These are phyloP conservation scores for Nitzschia inconspicua DNA, from an alignment of 108 stramenopile species.

Conservation along the genomic window DNA sequence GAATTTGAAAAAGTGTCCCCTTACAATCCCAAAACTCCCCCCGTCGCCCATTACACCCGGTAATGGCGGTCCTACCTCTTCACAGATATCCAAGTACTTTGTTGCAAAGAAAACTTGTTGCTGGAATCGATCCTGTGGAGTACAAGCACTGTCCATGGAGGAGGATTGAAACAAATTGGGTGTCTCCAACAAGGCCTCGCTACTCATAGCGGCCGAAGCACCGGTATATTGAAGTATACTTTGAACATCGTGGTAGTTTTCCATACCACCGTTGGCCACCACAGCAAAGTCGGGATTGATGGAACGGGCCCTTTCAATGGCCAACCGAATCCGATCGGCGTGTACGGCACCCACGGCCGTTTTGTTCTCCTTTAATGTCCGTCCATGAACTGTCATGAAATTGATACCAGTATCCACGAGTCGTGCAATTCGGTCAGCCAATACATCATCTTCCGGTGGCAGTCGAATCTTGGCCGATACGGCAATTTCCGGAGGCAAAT, in stretches of 20 bases:
- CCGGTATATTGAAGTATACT: conserved; percentile 64
- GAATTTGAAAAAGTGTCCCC: conserved; percentile 92
- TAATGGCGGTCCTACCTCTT: conserved; percentile 57
- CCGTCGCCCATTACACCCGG: conserved; percentile 73
- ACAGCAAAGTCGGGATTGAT: conserved; percentile 66
- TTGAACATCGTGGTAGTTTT: conserved; percentile 60
- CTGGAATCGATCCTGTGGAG: conserved; percentile 39
- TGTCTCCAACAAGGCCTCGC: conserved; percentile 91
- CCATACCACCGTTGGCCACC: conserved; percentile 96
- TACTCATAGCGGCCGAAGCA: conserved; percentile 91
- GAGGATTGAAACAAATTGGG: conserved; percentile 75
- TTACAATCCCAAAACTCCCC: conserved; percentile 66
- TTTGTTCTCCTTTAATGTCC: conserved; percentile 92
- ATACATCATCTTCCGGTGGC: conserved; percentile 38
- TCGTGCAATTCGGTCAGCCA: conserved; percentile 48
- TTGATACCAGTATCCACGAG: conserved; percentile 80
- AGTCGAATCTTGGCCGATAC: conserved; percentile 82
- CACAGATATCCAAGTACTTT: conserved; percentile 74
- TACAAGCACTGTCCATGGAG: conserved; percentile 12
- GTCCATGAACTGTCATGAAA: conserved; percentile 94
- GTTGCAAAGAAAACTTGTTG: conserved; percentile 80
- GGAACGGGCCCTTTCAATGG: conserved; percentile 40
- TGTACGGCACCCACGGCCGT: conserved; percentile 53
- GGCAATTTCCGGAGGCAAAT: conserved; percentile 48
- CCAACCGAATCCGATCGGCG: conserved; percentile 52